Conservation (phyloP, 345 rosid species). For the Trapa bicornis region DNA sequence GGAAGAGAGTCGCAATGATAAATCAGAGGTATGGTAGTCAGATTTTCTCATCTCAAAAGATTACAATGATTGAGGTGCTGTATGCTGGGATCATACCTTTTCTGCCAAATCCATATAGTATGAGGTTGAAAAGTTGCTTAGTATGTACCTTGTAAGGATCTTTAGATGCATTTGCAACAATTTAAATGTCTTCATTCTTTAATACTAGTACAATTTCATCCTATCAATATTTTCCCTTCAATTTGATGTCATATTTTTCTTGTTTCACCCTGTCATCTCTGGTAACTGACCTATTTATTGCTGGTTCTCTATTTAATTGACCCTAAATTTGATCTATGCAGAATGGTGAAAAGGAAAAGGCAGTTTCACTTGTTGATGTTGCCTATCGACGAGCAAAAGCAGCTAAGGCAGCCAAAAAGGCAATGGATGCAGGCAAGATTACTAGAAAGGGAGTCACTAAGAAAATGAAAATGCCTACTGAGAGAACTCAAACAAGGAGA, state of each 20-base stretch:
- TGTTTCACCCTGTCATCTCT: not conserved
- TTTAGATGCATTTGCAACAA: not conserved
- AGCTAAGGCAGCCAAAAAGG: constrained; percentile 64
- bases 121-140: not conserved
- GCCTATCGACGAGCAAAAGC: constrained; percentile 88
- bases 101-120: not conserved
- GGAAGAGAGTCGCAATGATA: constrained; percentile 35
- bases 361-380: constrained; percentile 49
- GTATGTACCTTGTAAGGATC: not conserved
- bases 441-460: constrained; percentile 23
- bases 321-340: not conserved
- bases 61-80: not conserved
- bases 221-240: not conserved
- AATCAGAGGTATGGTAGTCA: constrained; percentile 27
- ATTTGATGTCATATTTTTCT: not conserved
- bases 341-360: constrained; percentile 46
- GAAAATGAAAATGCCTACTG: constrained; percentile 33
- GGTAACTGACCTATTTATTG: not conserved
- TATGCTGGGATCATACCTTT: not conserved
- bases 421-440: constrained; percentile 55
- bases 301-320: not conserved
- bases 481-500: constrained; percentile 40
- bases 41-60: constrained; percentile 3
- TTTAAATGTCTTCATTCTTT: not conserved
- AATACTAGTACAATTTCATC: not conserved